Base-by-base conservation (phyloP, 352 stramenopile genomes). In the Stramenopiles sp. region DNA sequence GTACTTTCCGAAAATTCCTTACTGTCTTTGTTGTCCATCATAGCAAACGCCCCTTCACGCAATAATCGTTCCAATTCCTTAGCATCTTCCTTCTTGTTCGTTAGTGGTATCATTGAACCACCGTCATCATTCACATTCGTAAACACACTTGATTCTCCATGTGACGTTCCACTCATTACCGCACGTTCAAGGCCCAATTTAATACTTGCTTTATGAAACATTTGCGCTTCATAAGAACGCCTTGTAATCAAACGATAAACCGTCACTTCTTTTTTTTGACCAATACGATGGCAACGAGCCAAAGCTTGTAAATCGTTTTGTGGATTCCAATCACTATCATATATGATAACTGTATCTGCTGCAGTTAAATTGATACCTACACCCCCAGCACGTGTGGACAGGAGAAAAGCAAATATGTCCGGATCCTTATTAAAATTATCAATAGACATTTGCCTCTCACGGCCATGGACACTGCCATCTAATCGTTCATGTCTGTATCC, bases 151-250 rank as follows among this genome's bases (percentile, higher is more conserved):
- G 90, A 86, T 84, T 96, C 89, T 88, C 92, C 90, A 92, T 97
- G 88, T 78, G 90, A 92, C 23, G 87, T 88, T 0, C 89, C 96
- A 31, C 96, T 93, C n/a, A 99, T 86, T 6, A 99, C 94, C 20
- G 95, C 96, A 79, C 98, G 94, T 80, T 99, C 97, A 1, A 99
- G 89, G 6, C 95, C 95, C 78, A 99, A 94, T 84, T 99, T 99
- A 81, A 93, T 85, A 30, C 90, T 97, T 27, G 94, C 95, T 65
- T 95, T 91, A 80, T 99, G 92, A 82, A 99, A 99, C 96, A 99
- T 99, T 86, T 99, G 92, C 83, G 96, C 97, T 86, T 99, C 97
- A 81, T 99, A 99, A 0, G 96, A 98, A 82, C 98, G 98, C 13
- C 92, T 86, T 38, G 95, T 98, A 73, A 99, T 90, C 30, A 99